Base-by-base conservation (phyloP, 116 monocot genomes). In the Trichopus zeylanicus region DNA sequence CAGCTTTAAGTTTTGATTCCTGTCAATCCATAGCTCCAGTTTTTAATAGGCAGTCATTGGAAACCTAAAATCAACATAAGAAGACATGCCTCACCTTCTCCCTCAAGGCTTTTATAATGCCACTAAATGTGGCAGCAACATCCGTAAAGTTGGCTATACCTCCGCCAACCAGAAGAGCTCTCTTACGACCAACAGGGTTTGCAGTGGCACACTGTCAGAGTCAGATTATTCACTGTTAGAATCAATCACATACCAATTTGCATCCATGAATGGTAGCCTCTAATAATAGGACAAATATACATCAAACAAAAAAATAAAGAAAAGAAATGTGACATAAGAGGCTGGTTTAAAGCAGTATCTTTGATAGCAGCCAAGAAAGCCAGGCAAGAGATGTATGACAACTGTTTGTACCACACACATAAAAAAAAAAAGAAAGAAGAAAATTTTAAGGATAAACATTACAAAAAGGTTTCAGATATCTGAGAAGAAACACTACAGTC, bases 111-210 rank as follows among this genome's bases (percentile, higher is more conserved):
- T 48, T 51, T 39, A 82, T 82, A 18, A 77, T 73, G 18, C 82
- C 77, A 52, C 34, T 82, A 46, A 77, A 82, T 1, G 77, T 82
- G 24, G 82, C 70, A 51, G 77, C 82, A 48, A 73, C 73, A 74
- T 82, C 82, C 24, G 81, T 81, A 32, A 81, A 81, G 69, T 81
- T 81, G 16, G 81, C 81, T 66, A 77, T 77, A 3, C 82, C 73
- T 16, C 82, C 82, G 24, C 82, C 82, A 33, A 82, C 73, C 12
- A 82, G 55, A 47, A 82, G 73, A 49, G 77, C 82, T 61, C 82
- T 82, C 73, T 67, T 82, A 11, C 38, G 77, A 28, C 82, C 82
- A 77, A 77, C 82, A 62, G 81, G 81, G 51, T 76, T 60, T 9
- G 81, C 73, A 57, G 81, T 76, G 4, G 73, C 81, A 70, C 70